Conservation (phyloP, 2,329 filamentous ascomycete species). For the Xylaria polymorpha region DNA sequence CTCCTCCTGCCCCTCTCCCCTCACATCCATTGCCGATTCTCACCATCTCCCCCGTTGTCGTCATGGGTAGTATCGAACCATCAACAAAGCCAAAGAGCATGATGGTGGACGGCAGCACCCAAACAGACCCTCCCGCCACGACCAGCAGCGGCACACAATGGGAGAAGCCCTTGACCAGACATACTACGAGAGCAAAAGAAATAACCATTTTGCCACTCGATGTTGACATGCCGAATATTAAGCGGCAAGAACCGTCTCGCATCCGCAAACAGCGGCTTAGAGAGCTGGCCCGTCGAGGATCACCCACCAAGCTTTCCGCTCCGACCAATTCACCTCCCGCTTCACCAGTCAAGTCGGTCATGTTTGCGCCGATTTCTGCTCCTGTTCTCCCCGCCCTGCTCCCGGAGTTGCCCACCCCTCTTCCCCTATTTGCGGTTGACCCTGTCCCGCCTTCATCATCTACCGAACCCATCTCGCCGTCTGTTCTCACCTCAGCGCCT, state of each 20-base stretch:
- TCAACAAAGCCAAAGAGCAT: neutral
- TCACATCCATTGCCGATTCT: neutral
- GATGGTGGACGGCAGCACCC: conserved; percentile 13
- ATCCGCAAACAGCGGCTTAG: conserved; percentile 7
- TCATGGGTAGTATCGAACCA: conserved; percentile 13
- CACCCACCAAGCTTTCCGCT: neutral
- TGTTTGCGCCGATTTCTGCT: conserved; percentile 6
- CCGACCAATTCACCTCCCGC: neutral
- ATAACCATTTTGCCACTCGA: neutral
- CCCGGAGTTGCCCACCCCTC: neutral
- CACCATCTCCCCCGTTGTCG: conserved; percentile 12
- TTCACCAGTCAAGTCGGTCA: neutral
- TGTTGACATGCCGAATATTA: neutral
- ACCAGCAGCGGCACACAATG: conserved; percentile 5
- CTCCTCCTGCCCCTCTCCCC: neutral
- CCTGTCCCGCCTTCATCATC: neutral
- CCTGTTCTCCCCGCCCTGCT: neutral
- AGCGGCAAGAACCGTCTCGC: neutral
- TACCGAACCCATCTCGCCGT: neutral
- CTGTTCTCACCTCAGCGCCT: neutral
- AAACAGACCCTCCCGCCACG: neutral
- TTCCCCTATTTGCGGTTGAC: neutral
- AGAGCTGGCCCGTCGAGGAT: neutral
- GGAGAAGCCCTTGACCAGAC: neutral
- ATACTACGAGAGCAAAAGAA: neutral